Base-by-base conservation (phyloP, 345 rosid species). In the Populus simonii region DNA sequence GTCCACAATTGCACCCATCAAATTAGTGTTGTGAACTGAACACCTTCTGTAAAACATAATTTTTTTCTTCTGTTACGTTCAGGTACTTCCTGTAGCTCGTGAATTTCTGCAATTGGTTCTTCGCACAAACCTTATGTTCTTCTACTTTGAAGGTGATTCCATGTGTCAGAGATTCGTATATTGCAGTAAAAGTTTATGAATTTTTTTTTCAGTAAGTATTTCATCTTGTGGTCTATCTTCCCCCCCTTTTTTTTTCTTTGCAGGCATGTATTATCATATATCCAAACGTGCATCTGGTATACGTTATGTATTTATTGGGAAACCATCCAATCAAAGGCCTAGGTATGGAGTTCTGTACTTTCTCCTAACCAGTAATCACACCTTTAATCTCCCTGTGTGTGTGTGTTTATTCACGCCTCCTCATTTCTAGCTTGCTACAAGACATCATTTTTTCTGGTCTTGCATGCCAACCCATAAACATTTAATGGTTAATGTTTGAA, bases 251-350 rank as follows among this genome's bases (percentile, higher is more conserved):
- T 45, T 47, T 47, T 47, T 47, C 51, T 47, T 62, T 74, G 74
- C 86, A 92, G 98, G 98, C 49, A 78, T 96, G 53, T 96, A 93
- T 84, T 96, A 93, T 84, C 99, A 96, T 84, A 88, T 93, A 84
- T 89, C 98, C 47, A 96, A 96, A 80, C 93, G 98, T 53, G 90
- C 93, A 20, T 81, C 97, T 10, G 97, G 97, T 72, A 89, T 93
- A 80, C 91, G 87, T 62, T 93, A 93, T 82, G 94, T 89, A 45
- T 96, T 93, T 82, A 92, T 93, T 75, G 98, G 99, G 66, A 96
- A 96, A 79, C 93, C 94, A 83, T 76, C 90, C 66, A 93, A 96
- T 86, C 99, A 96, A 81, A 90, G 98, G 82, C 97, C 98, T 74
- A 93, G 99, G 97, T 89, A 78, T 72, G 68, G 39, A 51, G 39